Percentiles rank a stretch among this genome's conserved stretches.
phyloP scores from a whole-genome alignment of 306 rosid genomes.

The Oxytropis ochrocephala region DNA sequence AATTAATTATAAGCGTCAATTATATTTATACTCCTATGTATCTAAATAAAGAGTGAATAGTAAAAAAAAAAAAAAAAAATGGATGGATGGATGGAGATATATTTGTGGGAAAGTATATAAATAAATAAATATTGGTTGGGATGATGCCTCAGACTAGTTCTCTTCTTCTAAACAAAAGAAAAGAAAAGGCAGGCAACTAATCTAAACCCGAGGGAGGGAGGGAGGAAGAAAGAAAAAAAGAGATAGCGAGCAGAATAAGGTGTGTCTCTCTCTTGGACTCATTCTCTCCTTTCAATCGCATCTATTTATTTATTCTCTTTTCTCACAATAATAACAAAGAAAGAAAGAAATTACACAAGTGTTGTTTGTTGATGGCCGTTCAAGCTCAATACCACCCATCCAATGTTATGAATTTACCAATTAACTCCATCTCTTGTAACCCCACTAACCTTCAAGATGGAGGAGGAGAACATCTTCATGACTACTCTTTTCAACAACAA shows the following conservation, averaged over 20 bases:
- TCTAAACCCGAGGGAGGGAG: conserved; percentile 43
- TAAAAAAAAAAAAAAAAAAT: not conserved
- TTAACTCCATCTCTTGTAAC: not conserved
- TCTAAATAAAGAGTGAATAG: too few species aligned
- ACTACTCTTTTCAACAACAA: conserved; percentile 47
- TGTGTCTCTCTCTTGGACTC: conserved; percentile 67
- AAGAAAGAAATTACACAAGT: not conserved
- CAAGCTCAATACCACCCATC: conserved; percentile 98
- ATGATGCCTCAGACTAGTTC: conserved; percentile 25
- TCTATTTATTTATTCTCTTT: conserved; percentile 30
- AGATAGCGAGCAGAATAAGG: conserved; percentile 45
- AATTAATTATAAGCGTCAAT: not conserved
- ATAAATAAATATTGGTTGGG: not conserved
- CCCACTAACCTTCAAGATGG: conserved; percentile 64
- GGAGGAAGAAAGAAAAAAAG: conserved; percentile 8
- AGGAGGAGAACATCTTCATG: too few species aligned
- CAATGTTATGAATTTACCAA: conserved; percentile 14
- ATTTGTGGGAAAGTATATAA: conserved; percentile 14
- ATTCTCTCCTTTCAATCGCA: conserved; percentile 70
- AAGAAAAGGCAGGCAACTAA: too few species aligned
- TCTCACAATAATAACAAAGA: not conserved
- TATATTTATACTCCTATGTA: not conserved
- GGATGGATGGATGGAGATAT: not conserved
- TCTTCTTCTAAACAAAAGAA: not conserved
- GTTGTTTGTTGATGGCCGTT: conserved; percentile 55